A percentile compares a stretch with the other conserved stretches of the same genome.
phyloP scores from a whole-genome alignment of 176 grass and related monocot species.

The Thinopyrum elongatum region DNA sequence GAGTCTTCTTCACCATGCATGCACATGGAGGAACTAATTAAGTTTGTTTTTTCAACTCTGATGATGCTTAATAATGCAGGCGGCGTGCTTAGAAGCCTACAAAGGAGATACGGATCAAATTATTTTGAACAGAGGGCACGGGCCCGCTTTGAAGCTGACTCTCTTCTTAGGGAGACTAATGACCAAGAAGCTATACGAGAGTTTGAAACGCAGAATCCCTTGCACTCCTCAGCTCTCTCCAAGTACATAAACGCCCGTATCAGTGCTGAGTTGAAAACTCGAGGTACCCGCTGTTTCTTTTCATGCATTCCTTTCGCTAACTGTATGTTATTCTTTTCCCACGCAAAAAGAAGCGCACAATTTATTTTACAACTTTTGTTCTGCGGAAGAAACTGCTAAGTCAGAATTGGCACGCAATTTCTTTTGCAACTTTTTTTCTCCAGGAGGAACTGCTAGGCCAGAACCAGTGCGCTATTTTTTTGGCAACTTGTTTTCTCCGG shows the following conservation, averaged over 20 bases:
- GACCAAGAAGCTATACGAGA: too few species aligned
- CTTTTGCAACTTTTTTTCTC: neutral
- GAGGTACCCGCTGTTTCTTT: neutral
- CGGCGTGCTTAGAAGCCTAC: neutral
- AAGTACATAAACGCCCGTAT: neutral
- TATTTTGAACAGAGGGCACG: neutral
- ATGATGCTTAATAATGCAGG: neutral
- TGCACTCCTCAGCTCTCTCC: too few species aligned
- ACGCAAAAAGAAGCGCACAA: neutral
- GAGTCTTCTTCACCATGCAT: neutral
- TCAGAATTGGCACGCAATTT: too few species aligned
- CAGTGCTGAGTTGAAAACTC: too few species aligned
- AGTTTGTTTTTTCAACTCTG: too few species aligned
- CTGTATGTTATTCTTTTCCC: neutral
- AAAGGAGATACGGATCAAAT: neutral
- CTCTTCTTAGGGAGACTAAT: too few species aligned
- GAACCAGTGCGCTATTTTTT: too few species aligned
- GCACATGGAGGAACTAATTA: neutral
- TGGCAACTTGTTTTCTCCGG: too few species aligned
- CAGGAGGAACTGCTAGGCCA: neutral
- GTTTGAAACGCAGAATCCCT: too few species aligned
- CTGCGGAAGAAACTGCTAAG: too few species aligned
- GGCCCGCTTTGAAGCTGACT: too few species aligned
- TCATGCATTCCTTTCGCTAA: neutral
- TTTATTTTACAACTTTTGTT: neutral